Percentiles rank a stretch among this genome's conserved stretches.
These are phyloP conservation scores for Exophiala xenobiotica DNA, from an alignment of 2,329 filamentous ascomycete species.

Conservation along the genomic window DNA sequence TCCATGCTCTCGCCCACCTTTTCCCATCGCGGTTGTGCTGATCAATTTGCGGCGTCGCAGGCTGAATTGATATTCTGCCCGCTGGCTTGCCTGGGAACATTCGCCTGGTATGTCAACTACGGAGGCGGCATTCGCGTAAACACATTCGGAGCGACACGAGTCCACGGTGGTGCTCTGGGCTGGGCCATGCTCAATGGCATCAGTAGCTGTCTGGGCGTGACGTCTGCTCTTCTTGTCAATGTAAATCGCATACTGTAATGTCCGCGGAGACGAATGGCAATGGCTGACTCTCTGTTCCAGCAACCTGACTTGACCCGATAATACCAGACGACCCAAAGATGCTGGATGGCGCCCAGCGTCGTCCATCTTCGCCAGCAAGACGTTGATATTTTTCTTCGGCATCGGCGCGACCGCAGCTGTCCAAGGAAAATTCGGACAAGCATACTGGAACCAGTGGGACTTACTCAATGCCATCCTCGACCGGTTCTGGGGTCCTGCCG, in stretches of 20 bases:
- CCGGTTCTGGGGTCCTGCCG: conserved; percentile 35
- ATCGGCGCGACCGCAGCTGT: conserved; percentile 43
- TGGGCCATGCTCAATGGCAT: conserved; percentile 1
- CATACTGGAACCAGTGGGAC: conserved; percentile 50
- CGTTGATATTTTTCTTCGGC: conserved; percentile 44
- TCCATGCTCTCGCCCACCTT: conserved; percentile 37
- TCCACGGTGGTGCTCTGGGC: conserved; percentile 2
- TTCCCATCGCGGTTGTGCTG: background rate
- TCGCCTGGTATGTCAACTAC: conserved; percentile 1
- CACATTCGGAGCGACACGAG: background rate
- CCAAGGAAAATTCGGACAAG: conserved; percentile 36
- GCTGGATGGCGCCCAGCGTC: conserved; percentile 4
- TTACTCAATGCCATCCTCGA: conserved; percentile 43
- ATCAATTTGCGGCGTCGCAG: background rate
- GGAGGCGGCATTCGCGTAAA: background rate
- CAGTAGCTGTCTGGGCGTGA: background rate
- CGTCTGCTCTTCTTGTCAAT: background rate
- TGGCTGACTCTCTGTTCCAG: background rate
- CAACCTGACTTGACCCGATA: background rate
- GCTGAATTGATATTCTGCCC: background rate
- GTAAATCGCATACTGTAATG: background rate
- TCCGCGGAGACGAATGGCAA: background rate
- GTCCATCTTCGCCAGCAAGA: conserved; percentile 38
- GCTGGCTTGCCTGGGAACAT: background rate
- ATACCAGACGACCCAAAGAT: conserved; percentile 1